These are phyloP conservation scores for Eucalyptus pauciflora DNA, from an alignment of 345 rosid species.

Conservation along the genomic window DNA sequence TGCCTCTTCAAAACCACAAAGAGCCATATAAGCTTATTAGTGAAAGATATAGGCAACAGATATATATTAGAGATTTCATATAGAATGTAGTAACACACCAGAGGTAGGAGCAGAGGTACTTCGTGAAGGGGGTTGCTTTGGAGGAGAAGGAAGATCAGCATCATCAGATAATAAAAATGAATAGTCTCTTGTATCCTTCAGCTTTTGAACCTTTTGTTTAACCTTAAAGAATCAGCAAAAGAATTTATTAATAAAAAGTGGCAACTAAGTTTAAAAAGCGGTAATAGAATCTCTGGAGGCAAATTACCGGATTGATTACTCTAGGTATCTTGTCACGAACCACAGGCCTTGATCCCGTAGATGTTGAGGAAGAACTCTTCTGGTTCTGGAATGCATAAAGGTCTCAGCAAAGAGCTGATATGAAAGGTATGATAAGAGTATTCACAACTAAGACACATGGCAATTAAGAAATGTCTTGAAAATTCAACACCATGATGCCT, in stretches of 20 bases:
- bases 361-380: conserved; percentile 24
- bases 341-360: conserved; percentile 24
- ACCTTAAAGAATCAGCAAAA: conserved; percentile 16
- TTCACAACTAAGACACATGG: neutral
- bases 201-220: conserved; percentile 48
- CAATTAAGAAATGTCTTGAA: neutral
- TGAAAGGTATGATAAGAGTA: neutral
- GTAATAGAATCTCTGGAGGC: neutral
- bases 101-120: conserved; percentile 25
- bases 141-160: conserved; percentile 49
- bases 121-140: conserved; percentile 33
- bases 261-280: neutral
- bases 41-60: neutral
- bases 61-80: neutral
- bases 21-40: conserved; percentile 51
- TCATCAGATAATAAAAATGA: conserved; percentile 79
- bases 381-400: conserved; percentile 32
- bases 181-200: conserved; percentile 79
- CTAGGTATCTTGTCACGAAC: conserved; percentile 11
- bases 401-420: neutral
- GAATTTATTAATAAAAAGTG: neutral
- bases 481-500: neutral
- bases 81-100: conserved; percentile 32
- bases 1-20: conserved; percentile 73
- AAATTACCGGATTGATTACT: conserved; percentile 39